phyloP scores from a whole-genome alignment of 345 rosid genomes.

The Corchorus olitorius region DNA sequence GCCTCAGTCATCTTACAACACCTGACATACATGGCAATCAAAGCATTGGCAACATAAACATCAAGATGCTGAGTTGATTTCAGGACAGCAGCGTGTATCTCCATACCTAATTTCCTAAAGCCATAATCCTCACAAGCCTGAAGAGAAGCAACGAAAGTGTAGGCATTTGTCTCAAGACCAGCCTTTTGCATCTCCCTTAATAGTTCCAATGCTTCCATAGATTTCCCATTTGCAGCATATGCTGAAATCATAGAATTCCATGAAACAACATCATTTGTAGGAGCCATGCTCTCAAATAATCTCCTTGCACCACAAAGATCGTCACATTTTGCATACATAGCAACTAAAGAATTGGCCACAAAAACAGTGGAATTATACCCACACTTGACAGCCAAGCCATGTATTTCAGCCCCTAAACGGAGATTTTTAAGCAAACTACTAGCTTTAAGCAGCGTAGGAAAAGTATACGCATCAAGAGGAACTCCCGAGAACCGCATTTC shows the following conservation, averaged over 20 bases:
- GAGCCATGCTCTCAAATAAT: conserved; percentile 51
- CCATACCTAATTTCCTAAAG: conserved; percentile 55
- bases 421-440: conserved; percentile 46
- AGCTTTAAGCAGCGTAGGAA: conserved; percentile 66
- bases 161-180: conserved; percentile 54
- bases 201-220: conserved; percentile 54
- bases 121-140: conserved; percentile 58
- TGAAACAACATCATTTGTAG: conserved; percentile 56
- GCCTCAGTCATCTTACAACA: conserved; percentile 55
- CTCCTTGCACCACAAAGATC: conserved; percentile 60
- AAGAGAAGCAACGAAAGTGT: conserved; percentile 64
- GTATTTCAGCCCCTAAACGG: conserved; percentile 57
- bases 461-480: conserved; percentile 59
- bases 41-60: conserved; percentile 64
- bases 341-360: conserved; percentile 67
- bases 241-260: conserved; percentile 86
- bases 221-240: conserved; percentile 47
- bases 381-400: conserved; percentile 54
- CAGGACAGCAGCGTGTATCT: conserved; percentile 66
- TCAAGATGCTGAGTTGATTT: conserved; percentile 47
- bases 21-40: conserved; percentile 51
- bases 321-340: conserved; percentile 80
- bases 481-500: conserved; percentile 52
- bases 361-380: conserved; percentile 43
- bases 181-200: conserved; percentile 57